phyloP scores from a whole-genome alignment of 495 filamentous ascomycete genomes.

The Xylaria grammica region DNA sequence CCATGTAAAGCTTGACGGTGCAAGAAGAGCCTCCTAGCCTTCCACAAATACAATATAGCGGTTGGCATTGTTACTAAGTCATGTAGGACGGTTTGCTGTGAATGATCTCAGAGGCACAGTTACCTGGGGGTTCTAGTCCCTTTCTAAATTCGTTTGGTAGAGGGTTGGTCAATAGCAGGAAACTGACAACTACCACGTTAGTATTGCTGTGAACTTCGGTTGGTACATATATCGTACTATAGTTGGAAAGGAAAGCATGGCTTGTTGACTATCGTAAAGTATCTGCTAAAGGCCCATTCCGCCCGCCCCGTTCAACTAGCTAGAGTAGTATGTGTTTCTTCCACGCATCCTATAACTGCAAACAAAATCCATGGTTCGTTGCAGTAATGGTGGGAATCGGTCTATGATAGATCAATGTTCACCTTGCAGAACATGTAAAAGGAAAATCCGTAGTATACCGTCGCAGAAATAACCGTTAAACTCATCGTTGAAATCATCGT shows the following conservation, averaged over 20 bases:
- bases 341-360: not conserved
- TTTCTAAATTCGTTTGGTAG: no score
- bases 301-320: not conserved
- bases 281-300: not conserved
- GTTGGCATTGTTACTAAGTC: no score
- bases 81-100: no score
- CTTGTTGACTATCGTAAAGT: not conserved
- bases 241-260: constrained; percentile 13
- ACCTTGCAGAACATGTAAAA: not conserved
- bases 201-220: not conserved
- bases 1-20: no score
- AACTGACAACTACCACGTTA: not conserved
- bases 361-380: not conserved
- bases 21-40: no score
- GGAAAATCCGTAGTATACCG: not conserved
- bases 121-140: no score
- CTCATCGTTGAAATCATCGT: not conserved
- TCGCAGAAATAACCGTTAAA: no score
- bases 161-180: no score
- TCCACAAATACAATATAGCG: no score
- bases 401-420: not conserved
- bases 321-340: not conserved
- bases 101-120: no score
- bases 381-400: not conserved
- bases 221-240: not conserved